These are phyloP conservation scores for Chlorella sp. DNA, from an alignment of 139 green algal species.

Conservation along the genomic window DNA sequence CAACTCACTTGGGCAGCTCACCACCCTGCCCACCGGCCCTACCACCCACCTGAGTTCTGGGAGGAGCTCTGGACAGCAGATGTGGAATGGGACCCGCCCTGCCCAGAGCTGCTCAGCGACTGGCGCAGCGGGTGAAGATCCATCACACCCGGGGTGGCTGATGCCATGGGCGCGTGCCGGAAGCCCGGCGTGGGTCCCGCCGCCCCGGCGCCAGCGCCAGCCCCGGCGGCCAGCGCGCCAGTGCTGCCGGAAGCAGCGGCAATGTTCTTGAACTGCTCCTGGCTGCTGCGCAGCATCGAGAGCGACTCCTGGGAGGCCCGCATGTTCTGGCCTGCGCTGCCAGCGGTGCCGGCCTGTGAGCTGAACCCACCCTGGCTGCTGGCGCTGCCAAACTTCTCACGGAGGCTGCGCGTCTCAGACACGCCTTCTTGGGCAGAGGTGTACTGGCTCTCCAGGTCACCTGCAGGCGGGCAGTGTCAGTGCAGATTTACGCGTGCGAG, in stretches of 20 bases:
- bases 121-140: not conserved
- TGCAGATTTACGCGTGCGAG: too few species aligned
- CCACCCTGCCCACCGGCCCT: too few species aligned
- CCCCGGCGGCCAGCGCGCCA: not conserved
- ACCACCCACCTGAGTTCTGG: not conserved
- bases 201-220: not conserved
- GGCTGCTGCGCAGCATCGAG: constrained; percentile 18
- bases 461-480: not conserved
- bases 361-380: not conserved
- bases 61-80: constrained; percentile 9
- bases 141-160: not conserved
- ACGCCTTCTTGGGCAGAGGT: not conserved
- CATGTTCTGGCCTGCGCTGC: not conserved
- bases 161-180: not conserved
- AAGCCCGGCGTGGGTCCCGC: not conserved
- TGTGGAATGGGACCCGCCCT: not conserved
- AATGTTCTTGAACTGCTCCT: constrained; percentile 15
- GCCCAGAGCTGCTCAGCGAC: constrained; percentile 8
- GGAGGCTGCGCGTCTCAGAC: constrained; percentile 8
- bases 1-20: too few species aligned
- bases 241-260: not conserved
- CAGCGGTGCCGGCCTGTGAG: not conserved
- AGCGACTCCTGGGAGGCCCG: not conserved
- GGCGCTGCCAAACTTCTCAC: constrained; percentile 1
- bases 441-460: constrained; percentile 36